Conservation (phyloP, 2,329 filamentous ascomycete genomes). For the Botrytis sinoallii region DNA sequence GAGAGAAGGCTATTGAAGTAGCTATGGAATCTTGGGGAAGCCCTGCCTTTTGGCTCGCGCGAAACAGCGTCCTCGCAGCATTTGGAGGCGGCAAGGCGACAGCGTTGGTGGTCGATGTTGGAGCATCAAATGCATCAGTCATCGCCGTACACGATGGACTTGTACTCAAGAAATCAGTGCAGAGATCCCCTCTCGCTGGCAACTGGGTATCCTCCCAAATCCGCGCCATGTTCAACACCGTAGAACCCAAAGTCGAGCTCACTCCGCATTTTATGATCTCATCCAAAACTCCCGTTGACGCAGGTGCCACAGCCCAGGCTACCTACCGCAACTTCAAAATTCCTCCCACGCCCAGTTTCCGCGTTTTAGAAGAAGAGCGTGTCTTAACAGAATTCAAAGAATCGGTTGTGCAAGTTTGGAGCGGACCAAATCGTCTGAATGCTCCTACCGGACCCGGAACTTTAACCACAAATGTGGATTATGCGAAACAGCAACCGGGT, state of each 20-base stretch:
- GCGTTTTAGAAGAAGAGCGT: conserved; percentile 83
- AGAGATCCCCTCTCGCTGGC: conserved; percentile 80
- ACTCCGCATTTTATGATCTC: conserved; percentile 85
- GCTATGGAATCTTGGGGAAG: conserved; percentile 97
- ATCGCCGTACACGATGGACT: conserved; percentile 93
- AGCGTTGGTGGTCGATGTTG: conserved; percentile 87
- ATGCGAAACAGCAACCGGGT: conserved; percentile 68
- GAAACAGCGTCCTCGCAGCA: conserved; percentile 83
- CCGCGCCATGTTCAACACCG: conserved; percentile 71
- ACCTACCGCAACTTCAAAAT: conserved; percentile 67
- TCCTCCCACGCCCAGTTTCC: conserved; percentile 67
- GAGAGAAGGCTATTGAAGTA: conserved; percentile 93
- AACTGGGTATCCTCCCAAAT: conserved; percentile 89
- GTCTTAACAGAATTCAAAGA: conserved; percentile 97
- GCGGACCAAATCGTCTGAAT: conserved; percentile 67
- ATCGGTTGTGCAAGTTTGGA: conserved; percentile 92
- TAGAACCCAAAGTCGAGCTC: conserved; percentile 67
- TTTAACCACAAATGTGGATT: conserved; percentile 64
- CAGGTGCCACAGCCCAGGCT: conserved; percentile 73
- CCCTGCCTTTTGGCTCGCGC: conserved; percentile 89
- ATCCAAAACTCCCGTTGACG: conserved; percentile 85
- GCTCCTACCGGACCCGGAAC: conserved; percentile 47
- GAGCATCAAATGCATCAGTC: conserved; percentile 82
- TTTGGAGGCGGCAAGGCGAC: conserved; percentile 93
- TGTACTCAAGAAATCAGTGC: conserved; percentile 85